Conservation (phyloP, 78 protist genomes). For the Pelomyxa schiedti region DNA sequence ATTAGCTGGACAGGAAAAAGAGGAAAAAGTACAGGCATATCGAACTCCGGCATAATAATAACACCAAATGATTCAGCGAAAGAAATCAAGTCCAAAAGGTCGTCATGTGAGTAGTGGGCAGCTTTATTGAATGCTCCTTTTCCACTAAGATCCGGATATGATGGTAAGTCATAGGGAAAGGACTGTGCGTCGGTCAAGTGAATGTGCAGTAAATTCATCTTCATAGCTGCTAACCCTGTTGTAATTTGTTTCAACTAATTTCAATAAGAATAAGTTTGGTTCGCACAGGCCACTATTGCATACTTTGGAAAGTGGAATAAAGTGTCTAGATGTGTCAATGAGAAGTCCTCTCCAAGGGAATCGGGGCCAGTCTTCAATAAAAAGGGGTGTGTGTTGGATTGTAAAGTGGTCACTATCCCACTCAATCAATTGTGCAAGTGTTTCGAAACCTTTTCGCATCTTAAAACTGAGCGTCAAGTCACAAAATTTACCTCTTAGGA, state of each 20-base stretch:
- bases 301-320: no score
- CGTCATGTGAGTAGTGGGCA: constrained; percentile 53
- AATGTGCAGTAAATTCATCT: constrained; percentile 84
- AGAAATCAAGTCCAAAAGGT: constrained; percentile 56
- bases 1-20: neutral
- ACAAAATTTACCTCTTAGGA: no score
- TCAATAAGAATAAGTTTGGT: constrained; percentile 11
- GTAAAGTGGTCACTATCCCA: neutral
- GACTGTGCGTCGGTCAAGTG: constrained; percentile 77
- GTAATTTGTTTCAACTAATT: constrained; percentile 50
- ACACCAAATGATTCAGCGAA: constrained; percentile 72
- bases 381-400: neutral
- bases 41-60: constrained; percentile 70
- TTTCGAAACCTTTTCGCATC: no score
- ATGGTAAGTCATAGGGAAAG: constrained; percentile 59
- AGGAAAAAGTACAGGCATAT: constrained; percentile 52
- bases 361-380: constrained; percentile 68
- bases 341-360: constrained; percentile 75
- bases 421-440: neutral
- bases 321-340: constrained; percentile 85
- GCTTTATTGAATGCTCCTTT: constrained; percentile 40
- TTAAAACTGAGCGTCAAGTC: no score
- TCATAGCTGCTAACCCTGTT: constrained; percentile 52
- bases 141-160: constrained; percentile 39
- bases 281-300: no score